Conservation (phyloP, 75 land plant species). For the Pinus albicaulis region DNA sequence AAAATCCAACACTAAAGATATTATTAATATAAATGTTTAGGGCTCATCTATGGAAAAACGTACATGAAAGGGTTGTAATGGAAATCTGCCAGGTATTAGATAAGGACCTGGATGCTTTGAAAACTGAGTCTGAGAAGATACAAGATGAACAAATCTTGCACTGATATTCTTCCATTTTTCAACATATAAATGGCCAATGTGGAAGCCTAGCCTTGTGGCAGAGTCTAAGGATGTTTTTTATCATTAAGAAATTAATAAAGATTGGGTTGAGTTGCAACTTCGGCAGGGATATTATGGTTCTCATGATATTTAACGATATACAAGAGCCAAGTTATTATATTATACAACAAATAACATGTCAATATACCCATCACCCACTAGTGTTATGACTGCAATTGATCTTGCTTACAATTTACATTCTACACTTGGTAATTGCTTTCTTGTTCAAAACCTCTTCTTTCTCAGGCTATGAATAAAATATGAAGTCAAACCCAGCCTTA, state of each 20-base stretch:
- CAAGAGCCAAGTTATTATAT: conserved; percentile 95
- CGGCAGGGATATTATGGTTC: conserved; percentile 99
- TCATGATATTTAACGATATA: conserved; percentile 96
- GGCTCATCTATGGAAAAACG: conserved; percentile 97
- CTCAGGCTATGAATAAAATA: conserved; percentile 98
- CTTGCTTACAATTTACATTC: conserved; percentile 95
- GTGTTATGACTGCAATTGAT: conserved; percentile 96
- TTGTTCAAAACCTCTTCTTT: conserved; percentile 90
- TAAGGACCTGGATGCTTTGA: conserved; percentile 95
- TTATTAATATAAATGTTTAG: conserved; percentile 96
- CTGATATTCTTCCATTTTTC: conserved; percentile 97
- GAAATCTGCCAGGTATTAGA: conserved; percentile 98
- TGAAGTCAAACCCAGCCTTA: too few species aligned
- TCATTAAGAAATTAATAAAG: conserved; percentile 95
- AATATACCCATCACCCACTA: conserved; percentile 95
- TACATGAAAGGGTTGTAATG: conserved; percentile 99
- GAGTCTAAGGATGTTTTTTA: conserved; percentile 97
- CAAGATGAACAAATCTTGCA: conserved; percentile 99
- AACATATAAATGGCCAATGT: conserved; percentile 99
- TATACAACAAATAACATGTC: too few species aligned
- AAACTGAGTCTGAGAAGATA: conserved; percentile 98
- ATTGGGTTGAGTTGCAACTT: conserved; percentile 97
- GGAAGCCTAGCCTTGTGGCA: conserved; percentile 96
- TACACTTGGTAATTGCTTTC: conserved; percentile 99
- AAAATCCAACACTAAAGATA: conserved; percentile 96